Evolutionary conservation across 139 green algal genomes (phyloP), one percentile per base, ranked within the genome.

Genomic region (Chlorella vulgaris): DNA sequence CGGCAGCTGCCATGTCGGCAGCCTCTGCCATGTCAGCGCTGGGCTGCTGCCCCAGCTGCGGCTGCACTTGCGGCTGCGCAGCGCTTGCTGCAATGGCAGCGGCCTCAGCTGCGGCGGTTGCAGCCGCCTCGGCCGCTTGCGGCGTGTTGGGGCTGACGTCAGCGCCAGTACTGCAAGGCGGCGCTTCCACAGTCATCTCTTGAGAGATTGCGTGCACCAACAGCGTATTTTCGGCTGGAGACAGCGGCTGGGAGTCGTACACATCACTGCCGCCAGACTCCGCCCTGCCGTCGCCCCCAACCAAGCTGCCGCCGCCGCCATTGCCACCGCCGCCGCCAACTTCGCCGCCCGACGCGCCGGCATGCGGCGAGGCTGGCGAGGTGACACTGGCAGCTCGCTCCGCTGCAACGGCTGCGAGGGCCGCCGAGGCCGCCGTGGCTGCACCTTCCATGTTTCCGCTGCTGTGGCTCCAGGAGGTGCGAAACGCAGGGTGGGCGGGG

Each of bases 11-110:
- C 5, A 39, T 53, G 38, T 79, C 73, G 19, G 73, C 73, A 2
- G 73, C 73, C 35, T 51, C 53, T n/a, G 50, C 73, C 53, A 79
- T 26, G 8, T 29, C 73, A 31, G 69, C 42, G 53, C 35, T 43
- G 15, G 69, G 42, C 2, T 8, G 38, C 39, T 2, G 50, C 31
- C 55, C 40, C 75, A 31, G 55, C 53, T 21, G 21, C 60, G 35
- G 74, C 74, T 24, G 36, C 38, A 36, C 24, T 58, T 13, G 36
- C 36, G 38, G 40, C 63, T 42, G 22, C 29, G 7, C 33, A 10
- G 22, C n/a, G 7, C 4, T 70, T 33, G 26, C 60, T 68, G 60
- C 60, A 68, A 7, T 31, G 60, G 60, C 60, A 19, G 28, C 60
- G 60, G 21, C 31, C 18, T 15, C 8, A 51, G 35, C 6, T 55